phyloP scores from a whole-genome alignment of 257 asterid species.

The Solanum medicagineum region DNA sequence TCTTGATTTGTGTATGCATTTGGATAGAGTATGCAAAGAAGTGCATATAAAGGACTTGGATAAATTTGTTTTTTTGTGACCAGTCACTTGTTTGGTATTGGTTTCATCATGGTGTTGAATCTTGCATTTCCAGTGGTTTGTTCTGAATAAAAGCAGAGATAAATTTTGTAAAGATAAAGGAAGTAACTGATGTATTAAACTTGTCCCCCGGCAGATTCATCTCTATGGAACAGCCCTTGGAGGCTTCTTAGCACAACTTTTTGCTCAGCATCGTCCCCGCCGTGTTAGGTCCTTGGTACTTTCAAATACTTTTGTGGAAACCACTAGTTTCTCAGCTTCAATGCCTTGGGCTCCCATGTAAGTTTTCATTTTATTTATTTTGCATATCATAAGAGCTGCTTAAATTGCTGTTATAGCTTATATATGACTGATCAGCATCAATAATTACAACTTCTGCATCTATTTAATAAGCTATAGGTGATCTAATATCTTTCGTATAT shows the following conservation, averaged over 20 bases:
- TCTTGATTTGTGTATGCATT: not conserved
- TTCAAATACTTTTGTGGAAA: slow-evolving; percentile 88
- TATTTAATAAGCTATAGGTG: not conserved
- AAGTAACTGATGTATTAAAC: not conserved
- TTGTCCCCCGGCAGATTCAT: slow-evolving; percentile 51
- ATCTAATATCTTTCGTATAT: not conserved
- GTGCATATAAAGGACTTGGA: not conserved
- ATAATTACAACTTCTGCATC: not conserved
- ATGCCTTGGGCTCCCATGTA: slow-evolving; percentile 99
- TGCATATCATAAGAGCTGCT: not conserved
- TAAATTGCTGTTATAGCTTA: not conserved
- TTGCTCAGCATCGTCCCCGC: slow-evolving; percentile 95
- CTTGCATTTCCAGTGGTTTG: not conserved
- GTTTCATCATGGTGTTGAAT: not conserved
- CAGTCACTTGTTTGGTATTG: not conserved
- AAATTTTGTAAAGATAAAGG: not conserved
- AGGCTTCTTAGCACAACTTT: slow-evolving; percentile 95
- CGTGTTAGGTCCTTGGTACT: slow-evolving; percentile 87
- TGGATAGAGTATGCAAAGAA: not conserved
- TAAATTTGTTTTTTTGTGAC: not conserved
- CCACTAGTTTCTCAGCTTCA: slow-evolving; percentile 72
- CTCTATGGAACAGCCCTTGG: slow-evolving; percentile 95
- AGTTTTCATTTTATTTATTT: slow-evolving; percentile 8
- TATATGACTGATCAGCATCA: not conserved
- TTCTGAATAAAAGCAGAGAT: not conserved